Evolutionary conservation across 2,329 filamentous ascomycete genomes (phyloP), one percentile per base, ranked within the genome.

Genomic region (Exserohilum rostratum): DNA sequence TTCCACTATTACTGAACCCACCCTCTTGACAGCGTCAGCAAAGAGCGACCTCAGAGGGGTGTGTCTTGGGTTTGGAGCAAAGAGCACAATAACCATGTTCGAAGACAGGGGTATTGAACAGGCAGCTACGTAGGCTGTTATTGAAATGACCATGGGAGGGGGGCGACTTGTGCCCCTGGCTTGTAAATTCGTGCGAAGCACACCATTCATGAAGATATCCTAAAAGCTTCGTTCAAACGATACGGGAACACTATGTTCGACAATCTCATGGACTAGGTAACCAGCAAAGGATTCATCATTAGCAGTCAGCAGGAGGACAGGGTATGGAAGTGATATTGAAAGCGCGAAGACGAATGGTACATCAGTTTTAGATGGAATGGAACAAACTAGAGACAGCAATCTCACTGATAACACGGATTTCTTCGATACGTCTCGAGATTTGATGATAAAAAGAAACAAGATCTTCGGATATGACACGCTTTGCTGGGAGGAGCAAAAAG

Each of bases 1-100:
- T 3, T 73, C 68, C 12, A 70, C 70, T 6, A 66, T 71, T 18
- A 70, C 71, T 5, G 77, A 77, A 7, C 71, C 71, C 31, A 70
- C 73, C 39, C 70, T 79, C 6, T 73, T 76, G 55, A 71, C 76
- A 39, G 65, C 67, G n/a, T 77, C 78, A 2, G 70, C 76, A 2
- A 71, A 68, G 53, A 67, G 66, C 53, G 70, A 70, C 37, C 55
- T 68, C 50, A 72, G 71, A 53, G 76, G 76, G 46, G 76, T 80
- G 17, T 79, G 78, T 4, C 72, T 82, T 1, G 79, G 81, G 61
- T 68, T 80, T 9, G 79, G 79, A 39, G 79, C 79, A 47, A 81
- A 82, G 65, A 74, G 70, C 6, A 78, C 79, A 13, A 73, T 74
- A 17, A 72, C 81, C 13, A 74, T 82, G 34, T 81, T 81, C 61